Evolutionary conservation across 441 rosid species (phyloP).

Genomic region (Adansonia gregorii): DNA sequence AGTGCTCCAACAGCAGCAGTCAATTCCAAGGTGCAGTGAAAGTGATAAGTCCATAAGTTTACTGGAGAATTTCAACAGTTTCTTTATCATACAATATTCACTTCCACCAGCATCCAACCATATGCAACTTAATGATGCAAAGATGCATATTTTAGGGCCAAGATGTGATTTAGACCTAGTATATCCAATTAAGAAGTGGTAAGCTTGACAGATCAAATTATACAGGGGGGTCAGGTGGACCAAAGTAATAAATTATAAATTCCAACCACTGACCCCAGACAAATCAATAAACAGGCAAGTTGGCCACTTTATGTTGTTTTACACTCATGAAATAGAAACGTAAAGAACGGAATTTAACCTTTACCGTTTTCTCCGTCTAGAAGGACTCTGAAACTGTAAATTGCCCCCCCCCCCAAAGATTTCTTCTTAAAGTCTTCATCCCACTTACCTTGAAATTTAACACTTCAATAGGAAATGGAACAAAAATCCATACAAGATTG

Average conservation of each 20-base stretch:
- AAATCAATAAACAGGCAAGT: conserved; percentile 32
- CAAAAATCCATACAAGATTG: not conserved
- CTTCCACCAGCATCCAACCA: conserved; percentile 30
- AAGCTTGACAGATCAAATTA: conserved; percentile 15
- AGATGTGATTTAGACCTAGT: conserved; percentile 25
- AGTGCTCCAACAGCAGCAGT: conserved; percentile 26
- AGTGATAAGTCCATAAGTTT: conserved; percentile 25
- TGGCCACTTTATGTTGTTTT: conserved; percentile 25
- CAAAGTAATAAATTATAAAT: conserved; percentile 6
- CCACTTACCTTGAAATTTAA: conserved; percentile 11
- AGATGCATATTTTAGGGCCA: conserved; percentile 24
- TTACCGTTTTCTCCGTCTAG: not conserved
- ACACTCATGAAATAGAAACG: conserved; percentile 20
- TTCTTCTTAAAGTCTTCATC: conserved; percentile 12
- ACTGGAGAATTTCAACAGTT: conserved; percentile 23
- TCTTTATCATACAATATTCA: conserved; percentile 22
- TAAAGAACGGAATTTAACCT: not conserved
- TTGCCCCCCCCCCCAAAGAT: not conserved
- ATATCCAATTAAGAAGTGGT: conserved; percentile 13
- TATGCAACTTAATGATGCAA: conserved; percentile 26
- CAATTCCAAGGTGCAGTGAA: conserved; percentile 35
- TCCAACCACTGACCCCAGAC: conserved; percentile 30
- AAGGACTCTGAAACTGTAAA: conserved; percentile 5
- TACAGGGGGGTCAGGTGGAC: conserved; percentile 26
- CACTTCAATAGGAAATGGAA: not conserved